These are phyloP conservation scores for Psilocybe cubensis DNA, from an alignment of 768 basidiomycete species.

Conservation along the genomic window DNA sequence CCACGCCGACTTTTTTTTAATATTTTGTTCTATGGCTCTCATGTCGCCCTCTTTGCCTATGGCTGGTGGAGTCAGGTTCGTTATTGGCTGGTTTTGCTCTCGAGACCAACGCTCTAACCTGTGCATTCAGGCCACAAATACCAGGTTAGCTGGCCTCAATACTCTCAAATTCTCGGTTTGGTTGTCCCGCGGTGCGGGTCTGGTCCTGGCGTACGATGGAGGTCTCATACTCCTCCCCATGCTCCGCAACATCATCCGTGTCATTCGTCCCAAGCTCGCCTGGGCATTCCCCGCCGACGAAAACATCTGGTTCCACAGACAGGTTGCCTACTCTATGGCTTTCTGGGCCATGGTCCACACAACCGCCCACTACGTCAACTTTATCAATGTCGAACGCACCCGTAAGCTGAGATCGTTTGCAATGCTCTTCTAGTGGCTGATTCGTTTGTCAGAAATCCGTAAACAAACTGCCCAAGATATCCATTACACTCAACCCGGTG, in stretches of 20 bases:
- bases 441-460: conserved; percentile 86
- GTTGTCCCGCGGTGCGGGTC: conserved; percentile 89
- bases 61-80: conserved; percentile 89
- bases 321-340: conserved; percentile 92
- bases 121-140: conserved; percentile 55
- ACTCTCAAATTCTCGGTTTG: conserved; percentile 83
- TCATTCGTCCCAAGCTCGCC: conserved; percentile 78
- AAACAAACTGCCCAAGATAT: conserved; percentile 77
- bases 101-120: neutral
- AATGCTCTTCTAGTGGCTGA: too few species aligned
- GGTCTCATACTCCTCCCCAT: conserved; percentile 87
- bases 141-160: conserved; percentile 75
- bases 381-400: conserved; percentile 87
- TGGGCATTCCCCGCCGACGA: conserved; percentile 93
- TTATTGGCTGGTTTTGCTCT: conserved; percentile 1
- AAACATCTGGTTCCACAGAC: conserved; percentile 95
- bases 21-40: conserved; percentile 78
- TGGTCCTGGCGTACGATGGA: conserved; percentile 87
- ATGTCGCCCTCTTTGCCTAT: conserved; percentile 74
- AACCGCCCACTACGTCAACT: conserved; percentile 93
- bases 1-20: conserved; percentile 73
- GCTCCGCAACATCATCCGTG: conserved; percentile 85
- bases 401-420: too few species aligned
- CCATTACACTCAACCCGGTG: conserved; percentile 87
- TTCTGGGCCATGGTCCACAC: conserved; percentile 94